Base-by-base conservation (phyloP, 1,284 basidiomycete species). In the Schizophyllum commune region DNA sequence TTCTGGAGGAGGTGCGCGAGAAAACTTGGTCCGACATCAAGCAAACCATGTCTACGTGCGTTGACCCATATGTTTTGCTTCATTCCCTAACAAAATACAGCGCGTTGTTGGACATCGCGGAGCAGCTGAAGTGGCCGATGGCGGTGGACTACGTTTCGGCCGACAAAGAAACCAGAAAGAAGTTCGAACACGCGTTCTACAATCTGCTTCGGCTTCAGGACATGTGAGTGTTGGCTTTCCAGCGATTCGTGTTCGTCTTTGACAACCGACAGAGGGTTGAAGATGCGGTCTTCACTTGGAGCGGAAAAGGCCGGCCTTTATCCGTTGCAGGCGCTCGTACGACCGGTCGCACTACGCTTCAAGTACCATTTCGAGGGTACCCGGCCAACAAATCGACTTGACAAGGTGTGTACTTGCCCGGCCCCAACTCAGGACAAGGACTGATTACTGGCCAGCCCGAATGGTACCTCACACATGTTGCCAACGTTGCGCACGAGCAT, bases 361-460 rank as follows among this genome's bases (percentile, higher is more conserved):
- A 92, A 91, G 68, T 99, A 92, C 72, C 97, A 99, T 70, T 99
- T 99, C 68, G 94, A 98, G 65, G 86, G 91, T 0, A 79, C 83
- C 13, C 80, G 93, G 39, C 83, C 88, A 64, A 99, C 96, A 0
- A 99, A 98, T 73, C 83, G 94, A 56, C 74, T 96, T 5, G 96
- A 98, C 77, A 99, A 97, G 83, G 93, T 90, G 55, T 32, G 71
- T 66, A 53, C 27, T 22, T 58, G 20, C 55, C 20, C 27, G 20
- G 53, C n/a, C 52, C 9, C 47, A 22, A 55, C 34, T 17, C 39
- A 19, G 15, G 13, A 47, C 58, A 63, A 2, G 21, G 52, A n/a
- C 34, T 62, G 13, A 55, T 56, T 51, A 51, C 53, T 51, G 54
- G 60, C 21, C 69, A 95, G 91, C 96, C 96, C 0, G 97, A 98